These are phyloP conservation scores for Punica granatum DNA, from an alignment of 345 rosid species.

Conservation along the genomic window DNA sequence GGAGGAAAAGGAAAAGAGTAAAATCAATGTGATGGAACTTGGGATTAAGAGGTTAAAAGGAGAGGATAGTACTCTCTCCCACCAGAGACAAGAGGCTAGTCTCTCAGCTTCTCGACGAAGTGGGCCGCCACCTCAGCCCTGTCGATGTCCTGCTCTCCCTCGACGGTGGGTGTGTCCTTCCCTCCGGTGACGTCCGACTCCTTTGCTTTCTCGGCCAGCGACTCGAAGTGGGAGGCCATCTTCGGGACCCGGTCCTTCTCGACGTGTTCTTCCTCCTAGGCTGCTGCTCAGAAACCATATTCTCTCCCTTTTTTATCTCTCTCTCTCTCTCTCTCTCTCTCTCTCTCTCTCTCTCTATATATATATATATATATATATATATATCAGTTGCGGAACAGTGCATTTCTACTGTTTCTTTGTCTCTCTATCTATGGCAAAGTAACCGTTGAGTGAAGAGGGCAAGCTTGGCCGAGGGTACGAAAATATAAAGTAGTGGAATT, in stretches of 20 bases:
- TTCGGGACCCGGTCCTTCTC: constrained; percentile 61
- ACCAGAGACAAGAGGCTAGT: neutral
- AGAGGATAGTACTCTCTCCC: no score
- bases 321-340: no score
- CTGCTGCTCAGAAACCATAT: constrained; percentile 66
- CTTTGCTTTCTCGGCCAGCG: constrained; percentile 17
- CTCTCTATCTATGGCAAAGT: neutral
- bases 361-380: neutral
- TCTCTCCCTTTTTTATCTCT: neutral
- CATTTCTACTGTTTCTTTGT: neutral
- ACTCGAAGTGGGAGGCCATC: constrained; percentile 56
- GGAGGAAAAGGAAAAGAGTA: no score
- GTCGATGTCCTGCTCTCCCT: neutral
- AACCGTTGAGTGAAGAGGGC: neutral
- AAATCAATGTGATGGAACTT: no score
- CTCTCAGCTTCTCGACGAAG: neutral
- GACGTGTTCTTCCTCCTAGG: constrained; percentile 28
- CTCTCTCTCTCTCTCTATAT: neutral
- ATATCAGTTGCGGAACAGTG: neutral
- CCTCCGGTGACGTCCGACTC: constrained; percentile 10
- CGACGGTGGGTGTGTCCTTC: constrained; percentile 11
- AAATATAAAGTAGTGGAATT: neutral
- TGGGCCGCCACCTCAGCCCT: neutral
- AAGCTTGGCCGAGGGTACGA: neutral
- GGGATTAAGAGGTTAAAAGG: no score